Conservation (phyloP, 768 basidiomycete species). For the Leccinellum rugosiceps region DNA sequence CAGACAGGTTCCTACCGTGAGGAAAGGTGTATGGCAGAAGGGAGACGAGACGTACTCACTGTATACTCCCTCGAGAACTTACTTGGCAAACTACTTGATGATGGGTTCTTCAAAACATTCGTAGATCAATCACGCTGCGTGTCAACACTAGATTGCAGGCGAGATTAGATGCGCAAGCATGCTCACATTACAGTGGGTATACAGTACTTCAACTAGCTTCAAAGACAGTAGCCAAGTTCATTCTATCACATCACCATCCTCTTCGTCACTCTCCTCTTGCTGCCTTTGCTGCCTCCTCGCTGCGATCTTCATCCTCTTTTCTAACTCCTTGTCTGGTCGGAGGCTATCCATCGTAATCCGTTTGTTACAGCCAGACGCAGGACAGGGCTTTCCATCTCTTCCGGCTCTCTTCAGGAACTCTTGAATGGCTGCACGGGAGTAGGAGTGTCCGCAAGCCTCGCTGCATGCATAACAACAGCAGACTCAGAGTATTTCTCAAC, state of each 20-base stretch:
- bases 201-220: not conserved
- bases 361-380: constrained; percentile 70
- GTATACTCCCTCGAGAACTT: not conserved
- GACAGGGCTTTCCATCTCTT: constrained; percentile 48
- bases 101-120: not conserved
- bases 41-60: not conserved
- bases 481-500: constrained; percentile 2
- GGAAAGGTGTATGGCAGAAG: too few relatives aligned
- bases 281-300: constrained; percentile 50
- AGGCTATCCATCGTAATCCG: constrained; percentile 50
- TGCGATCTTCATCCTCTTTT: constrained; percentile 57
- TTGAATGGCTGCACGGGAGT: constrained; percentile 66
- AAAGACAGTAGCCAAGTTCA: constrained; percentile 14
- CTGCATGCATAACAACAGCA: constrained; percentile 36
- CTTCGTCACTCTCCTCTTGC: constrained; percentile 32
- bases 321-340: constrained; percentile 53
- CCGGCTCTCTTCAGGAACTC: constrained; percentile 50
- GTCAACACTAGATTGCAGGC: not conserved
- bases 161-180: not conserved
- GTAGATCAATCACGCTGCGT: not conserved
- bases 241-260: constrained; percentile 59
- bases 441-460: constrained; percentile 74
- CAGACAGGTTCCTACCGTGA: too few relatives aligned
- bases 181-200: constrained; percentile 14
- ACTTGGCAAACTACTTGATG: not conserved